Conservation (phyloP, 1,284 basidiomycete genomes). For the Melanopsichium pennsylvanicum region DNA sequence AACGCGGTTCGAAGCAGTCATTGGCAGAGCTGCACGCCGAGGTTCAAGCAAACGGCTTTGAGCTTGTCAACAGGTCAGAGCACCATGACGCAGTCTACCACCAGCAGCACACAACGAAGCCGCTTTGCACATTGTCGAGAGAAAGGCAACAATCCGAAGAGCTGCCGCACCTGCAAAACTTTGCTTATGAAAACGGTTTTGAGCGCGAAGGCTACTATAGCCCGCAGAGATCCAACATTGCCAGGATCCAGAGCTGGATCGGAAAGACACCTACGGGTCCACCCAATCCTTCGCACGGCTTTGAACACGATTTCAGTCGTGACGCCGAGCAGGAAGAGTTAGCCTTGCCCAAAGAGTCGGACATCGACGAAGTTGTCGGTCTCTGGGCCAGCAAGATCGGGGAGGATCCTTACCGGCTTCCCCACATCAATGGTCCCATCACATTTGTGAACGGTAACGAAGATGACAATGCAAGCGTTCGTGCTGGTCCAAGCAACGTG, state of each 20-base stretch:
- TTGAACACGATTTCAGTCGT: constrained; percentile 11
- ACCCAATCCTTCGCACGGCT: constrained; percentile 11
- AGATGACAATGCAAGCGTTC: background rate
- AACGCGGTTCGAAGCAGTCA: background rate
- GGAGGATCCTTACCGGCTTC: constrained; percentile 15
- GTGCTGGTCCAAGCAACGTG: background rate
- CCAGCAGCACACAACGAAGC: background rate
- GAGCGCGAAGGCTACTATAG: constrained; percentile 9
- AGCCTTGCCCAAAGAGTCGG: constrained; percentile 12
- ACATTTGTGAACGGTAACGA: constrained; percentile 5
- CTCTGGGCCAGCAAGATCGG: constrained; percentile 33
- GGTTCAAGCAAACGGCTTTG: background rate
- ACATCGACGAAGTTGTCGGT: constrained; percentile 35
- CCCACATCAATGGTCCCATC: constrained; percentile 14
- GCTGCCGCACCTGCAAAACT: no score
- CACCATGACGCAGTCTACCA: background rate
- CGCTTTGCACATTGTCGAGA: no score
- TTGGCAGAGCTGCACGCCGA: background rate
- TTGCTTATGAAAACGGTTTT: background rate
- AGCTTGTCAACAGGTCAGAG: background rate
- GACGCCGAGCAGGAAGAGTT: constrained; percentile 2
- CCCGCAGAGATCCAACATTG: constrained; percentile 29
- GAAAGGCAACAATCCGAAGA: background rate
- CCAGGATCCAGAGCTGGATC: constrained; percentile 43
- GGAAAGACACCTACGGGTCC: constrained; percentile 28